Evolutionary conservation across 345 rosid species (phyloP).

Genomic region (Linum lewisii): DNA sequence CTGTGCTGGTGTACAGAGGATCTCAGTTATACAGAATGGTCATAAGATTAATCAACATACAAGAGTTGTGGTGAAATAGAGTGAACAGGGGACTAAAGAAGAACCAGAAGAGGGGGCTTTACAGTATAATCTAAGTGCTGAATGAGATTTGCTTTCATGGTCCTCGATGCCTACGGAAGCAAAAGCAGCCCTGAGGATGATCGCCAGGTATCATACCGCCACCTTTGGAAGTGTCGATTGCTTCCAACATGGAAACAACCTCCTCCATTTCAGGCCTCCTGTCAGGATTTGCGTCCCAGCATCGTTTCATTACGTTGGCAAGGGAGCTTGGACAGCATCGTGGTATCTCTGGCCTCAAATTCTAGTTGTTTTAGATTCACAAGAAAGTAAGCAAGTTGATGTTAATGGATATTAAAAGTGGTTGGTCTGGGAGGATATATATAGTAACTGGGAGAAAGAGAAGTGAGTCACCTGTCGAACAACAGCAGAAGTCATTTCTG

Average conservation of each 20-base stretch:
- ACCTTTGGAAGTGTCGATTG: conserved; percentile 27
- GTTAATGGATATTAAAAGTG: neutral
- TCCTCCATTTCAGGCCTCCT: conserved; percentile 31
- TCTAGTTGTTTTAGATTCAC: too few relatives aligned
- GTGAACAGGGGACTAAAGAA: too few relatives aligned
- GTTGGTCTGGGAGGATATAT: neutral
- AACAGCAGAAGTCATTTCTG: conserved; percentile 31
- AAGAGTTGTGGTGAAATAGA: too few relatives aligned
- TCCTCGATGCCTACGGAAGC: conserved; percentile 25
- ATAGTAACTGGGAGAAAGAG: too few relatives aligned
- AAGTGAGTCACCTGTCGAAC: conserved; percentile 32
- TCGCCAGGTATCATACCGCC: conserved; percentile 27
- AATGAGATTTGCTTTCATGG: conserved; percentile 17
- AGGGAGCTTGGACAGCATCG: conserved; percentile 29
- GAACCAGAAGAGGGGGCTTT: too few relatives aligned
- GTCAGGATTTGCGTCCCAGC: conserved; percentile 33
- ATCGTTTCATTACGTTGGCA: conserved; percentile 29
- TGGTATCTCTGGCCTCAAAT: conserved; percentile 30
- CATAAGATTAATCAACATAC: too few relatives aligned
- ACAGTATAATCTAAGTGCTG: too few relatives aligned
- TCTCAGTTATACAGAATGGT: too few relatives aligned
- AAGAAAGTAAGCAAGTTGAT: neutral
- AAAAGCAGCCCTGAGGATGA: conserved; percentile 24
- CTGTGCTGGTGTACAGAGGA: too few relatives aligned
- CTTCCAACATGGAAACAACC: conserved; percentile 26